Conservation (phyloP, 2,329 filamentous ascomycete genomes). For the Apiospora saccharicola region DNA sequence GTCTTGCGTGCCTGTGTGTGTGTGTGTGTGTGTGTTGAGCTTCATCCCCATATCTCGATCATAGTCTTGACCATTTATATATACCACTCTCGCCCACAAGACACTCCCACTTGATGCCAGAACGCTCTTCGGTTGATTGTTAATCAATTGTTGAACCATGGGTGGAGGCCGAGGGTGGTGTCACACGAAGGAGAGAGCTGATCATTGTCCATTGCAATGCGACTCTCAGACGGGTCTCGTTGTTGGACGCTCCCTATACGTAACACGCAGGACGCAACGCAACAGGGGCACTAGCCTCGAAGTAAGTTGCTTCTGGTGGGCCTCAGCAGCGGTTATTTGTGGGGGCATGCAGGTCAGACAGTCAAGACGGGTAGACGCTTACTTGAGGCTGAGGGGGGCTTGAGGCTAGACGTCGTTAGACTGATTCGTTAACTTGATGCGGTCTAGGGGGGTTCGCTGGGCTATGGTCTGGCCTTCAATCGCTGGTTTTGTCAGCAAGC, state of each 20-base stretch:
- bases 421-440: background rate
- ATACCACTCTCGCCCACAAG: background rate
- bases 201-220: background rate
- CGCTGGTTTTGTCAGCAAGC: background rate
- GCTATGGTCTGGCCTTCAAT: background rate
- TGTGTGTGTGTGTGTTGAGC: background rate
- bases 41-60: no score
- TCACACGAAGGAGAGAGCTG: no score
- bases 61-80: background rate
- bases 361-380: background rate
- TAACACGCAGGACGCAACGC: background rate
- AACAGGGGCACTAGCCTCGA: slow-evolving; percentile 23
- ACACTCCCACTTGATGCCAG: background rate
- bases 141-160: background rate
- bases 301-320: slow-evolving; percentile 34
- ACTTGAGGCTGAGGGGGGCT: background rate
- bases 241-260: no score
- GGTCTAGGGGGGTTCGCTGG: background rate
- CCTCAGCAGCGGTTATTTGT: background rate
- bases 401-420: background rate
- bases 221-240: no score
- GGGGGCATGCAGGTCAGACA: background rate
- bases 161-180: no score
- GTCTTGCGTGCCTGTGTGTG: background rate
- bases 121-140: background rate